Evolutionary conservation across 768 basidiomycete species (phyloP).

Genomic region (Terana coerulea): DNA sequence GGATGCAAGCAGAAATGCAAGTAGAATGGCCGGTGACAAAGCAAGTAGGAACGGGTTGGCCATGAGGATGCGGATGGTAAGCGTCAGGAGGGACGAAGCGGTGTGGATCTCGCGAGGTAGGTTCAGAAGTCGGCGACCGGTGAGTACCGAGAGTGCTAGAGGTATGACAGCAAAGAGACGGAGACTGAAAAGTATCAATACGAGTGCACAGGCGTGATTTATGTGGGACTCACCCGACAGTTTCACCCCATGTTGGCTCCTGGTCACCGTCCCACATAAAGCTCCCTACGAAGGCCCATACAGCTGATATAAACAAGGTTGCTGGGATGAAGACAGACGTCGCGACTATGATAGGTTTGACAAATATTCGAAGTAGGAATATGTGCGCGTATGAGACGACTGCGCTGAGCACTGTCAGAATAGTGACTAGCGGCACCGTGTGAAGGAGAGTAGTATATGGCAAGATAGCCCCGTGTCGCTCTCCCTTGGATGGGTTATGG

Average conservation of each 20-base stretch:
- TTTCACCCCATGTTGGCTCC: slow-evolving; percentile 79
- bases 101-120: slow-evolving; percentile 70
- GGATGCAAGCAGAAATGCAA: slow-evolving; percentile 60
- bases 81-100: slow-evolving; percentile 50
- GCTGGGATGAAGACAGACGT: slow-evolving; percentile 76
- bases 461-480: slow-evolving; percentile 27
- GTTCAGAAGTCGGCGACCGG: slow-evolving; percentile 66
- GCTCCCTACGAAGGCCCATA: slow-evolving; percentile 82
- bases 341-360: slow-evolving; percentile 76
- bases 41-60: slow-evolving; percentile 71
- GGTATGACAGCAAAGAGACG: slow-evolving; percentile 78
- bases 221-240: slow-evolving; percentile 55
- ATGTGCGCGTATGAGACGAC: slow-evolving; percentile 70
- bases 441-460: slow-evolving; percentile 74
- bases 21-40: slow-evolving; percentile 70
- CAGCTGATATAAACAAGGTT: slow-evolving; percentile 66
- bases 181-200: slow-evolving; percentile 40
- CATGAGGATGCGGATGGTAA: slow-evolving; percentile 68
- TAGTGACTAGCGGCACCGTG: slow-evolving; percentile 72
- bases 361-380: slow-evolving; percentile 73
- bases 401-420: slow-evolving; percentile 70
- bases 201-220: slow-evolving; percentile 6
- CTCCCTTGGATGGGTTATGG: slow-evolving; percentile 33
- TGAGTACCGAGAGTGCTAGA: slow-evolving; percentile 61
- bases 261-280: slow-evolving; percentile 55